A percentile compares a stretch with the other conserved stretches of the same genome.
phyloP scores from a whole-genome alignment of 2,329 filamentous ascomycete genomes.

The Aspergillus udagawae region DNA sequence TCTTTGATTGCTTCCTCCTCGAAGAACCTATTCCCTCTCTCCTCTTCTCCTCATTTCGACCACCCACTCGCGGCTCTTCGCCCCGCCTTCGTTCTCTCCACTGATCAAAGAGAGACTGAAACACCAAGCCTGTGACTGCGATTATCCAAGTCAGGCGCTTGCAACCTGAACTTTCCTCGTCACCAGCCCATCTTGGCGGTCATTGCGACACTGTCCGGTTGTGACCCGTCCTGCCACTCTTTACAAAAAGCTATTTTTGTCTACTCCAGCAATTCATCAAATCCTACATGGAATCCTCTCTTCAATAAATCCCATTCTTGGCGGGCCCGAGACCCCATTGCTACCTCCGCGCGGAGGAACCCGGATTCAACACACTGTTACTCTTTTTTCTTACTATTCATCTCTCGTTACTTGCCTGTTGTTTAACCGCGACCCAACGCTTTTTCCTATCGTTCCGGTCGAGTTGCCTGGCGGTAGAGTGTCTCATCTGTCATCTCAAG shows the following conservation, averaged over 20 bases:
- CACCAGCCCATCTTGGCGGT: conserved; percentile 5
- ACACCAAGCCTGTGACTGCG: conserved; percentile 10
- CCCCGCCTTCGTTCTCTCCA: background rate
- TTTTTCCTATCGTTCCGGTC: background rate
- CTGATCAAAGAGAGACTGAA: conserved; percentile 4
- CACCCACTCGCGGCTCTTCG: background rate
- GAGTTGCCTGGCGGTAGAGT: background rate
- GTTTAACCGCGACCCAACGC: background rate
- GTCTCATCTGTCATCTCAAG: background rate
- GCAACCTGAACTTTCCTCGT: conserved; percentile 8
- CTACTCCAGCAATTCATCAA: background rate
- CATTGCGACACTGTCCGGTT: background rate
- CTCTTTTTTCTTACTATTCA: background rate
- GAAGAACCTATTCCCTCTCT: background rate
- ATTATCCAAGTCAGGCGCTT: conserved; percentile 14
- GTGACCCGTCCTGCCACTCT: conserved; percentile 4
- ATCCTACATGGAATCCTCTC: conserved; percentile 11
- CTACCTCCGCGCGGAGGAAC: conserved; percentile 15
- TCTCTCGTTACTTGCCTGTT: background rate
- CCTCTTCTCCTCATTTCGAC: background rate
- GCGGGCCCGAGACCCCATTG: conserved; percentile 14
- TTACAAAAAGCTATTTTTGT: background rate
- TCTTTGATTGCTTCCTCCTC: background rate
- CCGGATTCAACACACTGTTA: conserved; percentile 9
- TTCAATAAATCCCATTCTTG: conserved; percentile 10